Evolutionary conservation across 352 stramenopile species (phyloP), one percentile per base, ranked within the genome.

Genomic region (Globisporangium acanthophoron): DNA sequence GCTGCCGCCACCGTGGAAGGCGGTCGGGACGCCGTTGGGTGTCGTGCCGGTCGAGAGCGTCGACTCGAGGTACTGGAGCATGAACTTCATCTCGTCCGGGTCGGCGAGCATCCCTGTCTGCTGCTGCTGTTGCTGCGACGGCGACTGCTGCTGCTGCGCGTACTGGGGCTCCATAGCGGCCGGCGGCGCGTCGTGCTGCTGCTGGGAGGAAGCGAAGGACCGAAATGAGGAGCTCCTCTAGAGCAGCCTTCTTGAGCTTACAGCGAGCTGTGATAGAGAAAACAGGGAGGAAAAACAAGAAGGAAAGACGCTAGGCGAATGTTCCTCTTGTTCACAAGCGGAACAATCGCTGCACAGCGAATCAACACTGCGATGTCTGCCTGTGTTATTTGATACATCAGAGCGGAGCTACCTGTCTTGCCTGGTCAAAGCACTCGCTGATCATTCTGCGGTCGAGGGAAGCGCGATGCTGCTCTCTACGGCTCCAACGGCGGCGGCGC

Each of bases 1-100:
- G 29, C 40, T 57, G 9, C 24, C 46, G 29, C 49, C 11, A 18
- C 29, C 29, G 20, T 44, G 29, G 58, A 7, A 21, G 56, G 50
- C 41, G n/a, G 43, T 20, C 16, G 43, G 43, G 43, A 62, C 18
- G 5, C 58, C 59, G 35, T 70, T 67, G 13, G 58, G 64, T 27
- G 73, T 80, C 24, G 73, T 74, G 39, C 57, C 52, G 27, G 71
- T 80, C 43, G 76, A 74, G 54, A 84, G 56, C 33, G 76, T 76
- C 54, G 72, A 71, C 63, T 86, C 73, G 49, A 88, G 57, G 59
- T 81, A 85, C 57, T 88, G 78, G 58, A 80, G 77, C 63, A 90
- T 77, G 55, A 64, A 61, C 57, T 85, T 72, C 74, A 89, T 87
- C 56, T 88, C 76, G 21, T 80, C 69, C 21, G 66, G 41, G 40